phyloP scores from a whole-genome alignment of 1,139 yeast genomes.

The Pichia inconspicua region DNA sequence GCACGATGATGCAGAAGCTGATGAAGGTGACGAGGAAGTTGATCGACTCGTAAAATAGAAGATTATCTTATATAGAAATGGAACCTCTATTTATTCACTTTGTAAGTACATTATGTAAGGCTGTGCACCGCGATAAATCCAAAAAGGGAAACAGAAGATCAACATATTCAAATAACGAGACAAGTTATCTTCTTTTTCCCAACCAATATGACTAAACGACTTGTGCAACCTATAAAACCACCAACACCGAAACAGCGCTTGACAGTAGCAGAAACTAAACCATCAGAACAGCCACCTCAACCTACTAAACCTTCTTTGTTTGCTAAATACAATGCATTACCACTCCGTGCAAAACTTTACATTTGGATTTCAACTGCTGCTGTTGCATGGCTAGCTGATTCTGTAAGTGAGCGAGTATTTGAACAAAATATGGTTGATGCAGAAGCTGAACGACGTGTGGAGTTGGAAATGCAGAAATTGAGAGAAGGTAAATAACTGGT shows the following conservation, averaged over 20 bases:
- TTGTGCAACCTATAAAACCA: constrained; percentile 4
- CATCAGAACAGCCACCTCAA: background rate
- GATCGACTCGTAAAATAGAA: background rate
- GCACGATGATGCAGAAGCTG: background rate
- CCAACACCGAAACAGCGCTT: constrained; percentile 2
- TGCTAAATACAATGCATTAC: constrained; percentile 19
- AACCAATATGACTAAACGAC: background rate
- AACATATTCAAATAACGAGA: background rate
- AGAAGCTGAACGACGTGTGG: constrained; percentile 26
- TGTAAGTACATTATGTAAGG: too few species aligned
- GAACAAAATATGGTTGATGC: constrained; percentile 26
- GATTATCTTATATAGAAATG: too few species aligned
- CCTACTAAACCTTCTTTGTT: constrained; percentile 10
- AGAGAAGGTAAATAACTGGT: constrained; percentile 3
- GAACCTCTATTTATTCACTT: too few species aligned
- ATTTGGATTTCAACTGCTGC: constrained; percentile 25
- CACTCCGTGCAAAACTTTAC: constrained; percentile 24
- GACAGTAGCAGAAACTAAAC: background rate
- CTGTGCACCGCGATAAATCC: background rate
- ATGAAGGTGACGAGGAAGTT: background rate
- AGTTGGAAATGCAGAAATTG: constrained; percentile 19
- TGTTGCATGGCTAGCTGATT: constrained; percentile 25
- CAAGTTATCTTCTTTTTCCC: too few species aligned
- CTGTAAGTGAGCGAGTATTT: constrained; percentile 22
- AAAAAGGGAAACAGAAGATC: background rate